A percentile compares a stretch with the other conserved stretches of the same genome.
These are phyloP conservation scores for Akanthomyces uredinophilus DNA, from an alignment of 2,329 filamentous ascomycete species.

Conservation along the genomic window DNA sequence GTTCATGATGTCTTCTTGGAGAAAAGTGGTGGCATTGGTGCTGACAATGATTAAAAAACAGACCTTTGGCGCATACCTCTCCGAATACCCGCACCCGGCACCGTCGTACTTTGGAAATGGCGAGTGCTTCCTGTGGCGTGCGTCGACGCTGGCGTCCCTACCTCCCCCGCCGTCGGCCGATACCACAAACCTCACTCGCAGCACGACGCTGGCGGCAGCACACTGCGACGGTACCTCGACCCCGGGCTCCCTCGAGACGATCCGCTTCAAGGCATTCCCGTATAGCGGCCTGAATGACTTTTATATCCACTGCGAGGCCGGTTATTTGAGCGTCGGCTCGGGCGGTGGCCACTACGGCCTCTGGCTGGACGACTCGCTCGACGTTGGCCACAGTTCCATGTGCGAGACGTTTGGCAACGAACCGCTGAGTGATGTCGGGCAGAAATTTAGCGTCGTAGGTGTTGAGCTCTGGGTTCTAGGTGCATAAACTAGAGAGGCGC, in stretches of 20 bases:
- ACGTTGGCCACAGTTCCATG: conserved; percentile 73
- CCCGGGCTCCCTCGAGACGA: conserved; percentile 49
- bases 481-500: conserved; percentile 22
- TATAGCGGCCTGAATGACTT: conserved; percentile 97
- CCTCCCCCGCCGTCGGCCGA: conserved; percentile 48
- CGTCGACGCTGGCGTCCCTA: conserved; percentile 52
- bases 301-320: conserved; percentile 85
- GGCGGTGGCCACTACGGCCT: conserved; percentile 87
- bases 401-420: conserved; percentile 96
- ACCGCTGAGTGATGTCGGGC: conserved; percentile 83
- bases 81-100: conserved; percentile 75
- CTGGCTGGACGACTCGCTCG: conserved; percentile 84
- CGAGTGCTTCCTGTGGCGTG: conserved; percentile 75
- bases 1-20: background rate
- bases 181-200: conserved; percentile 42
- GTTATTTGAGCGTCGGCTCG: conserved; percentile 81
- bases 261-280: conserved; percentile 95
- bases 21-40: background rate
- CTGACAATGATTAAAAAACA: conserved; percentile 24
- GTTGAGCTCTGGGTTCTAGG: conserved; percentile 94
- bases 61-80: conserved; percentile 91
- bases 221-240: conserved; percentile 23
- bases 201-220: conserved; percentile 29
- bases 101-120: conserved; percentile 91
- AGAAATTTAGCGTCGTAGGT: conserved; percentile 84